Evolutionary conservation across 202 grass and related monocot genomes (phyloP).

Genomic region (Saccharum hybrid): DNA sequence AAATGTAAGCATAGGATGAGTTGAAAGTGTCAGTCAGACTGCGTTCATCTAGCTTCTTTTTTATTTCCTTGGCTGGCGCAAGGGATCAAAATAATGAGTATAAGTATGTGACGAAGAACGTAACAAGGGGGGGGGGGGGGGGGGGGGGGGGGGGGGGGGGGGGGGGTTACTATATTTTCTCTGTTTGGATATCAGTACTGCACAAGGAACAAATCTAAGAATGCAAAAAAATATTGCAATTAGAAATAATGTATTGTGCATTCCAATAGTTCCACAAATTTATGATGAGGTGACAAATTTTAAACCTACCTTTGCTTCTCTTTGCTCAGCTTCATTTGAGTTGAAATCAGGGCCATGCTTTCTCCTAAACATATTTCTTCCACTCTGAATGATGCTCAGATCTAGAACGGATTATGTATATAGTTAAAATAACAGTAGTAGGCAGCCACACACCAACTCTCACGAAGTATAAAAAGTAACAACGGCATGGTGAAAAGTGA

Average conservation of each 20-base stretch:
- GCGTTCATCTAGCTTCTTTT: not conserved
- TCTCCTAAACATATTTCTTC: slow-evolving; percentile 72
- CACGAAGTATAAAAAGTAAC: not conserved
- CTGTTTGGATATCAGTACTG: slow-evolving; percentile 1
- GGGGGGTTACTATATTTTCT: not conserved
- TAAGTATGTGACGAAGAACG: not conserved
- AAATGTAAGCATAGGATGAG: not conserved
- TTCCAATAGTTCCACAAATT: slow-evolving; percentile 13
- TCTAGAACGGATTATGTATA: slow-evolving; percentile 14
- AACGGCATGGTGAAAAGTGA: not conserved
- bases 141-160: too few species aligned
- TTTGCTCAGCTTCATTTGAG: slow-evolving; percentile 51
- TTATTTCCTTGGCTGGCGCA: not conserved
- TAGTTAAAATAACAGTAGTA: not conserved
- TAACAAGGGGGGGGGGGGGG: too few species aligned
- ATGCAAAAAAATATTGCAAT: not conserved
- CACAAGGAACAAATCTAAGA: slow-evolving; percentile 21
- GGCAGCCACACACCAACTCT: not conserved
- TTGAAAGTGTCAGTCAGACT: not conserved
- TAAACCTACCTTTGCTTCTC: slow-evolving; percentile 67
- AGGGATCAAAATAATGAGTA: not conserved
- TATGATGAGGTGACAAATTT: not conserved
- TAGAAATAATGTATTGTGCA: not conserved
- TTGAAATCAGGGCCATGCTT: slow-evolving; percentile 56
- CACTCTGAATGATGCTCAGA: slow-evolving; percentile 8